phyloP scores from a whole-genome alignment of 2,329 filamentous ascomycete genomes.

The Ophiostoma novo-ulmi region DNA sequence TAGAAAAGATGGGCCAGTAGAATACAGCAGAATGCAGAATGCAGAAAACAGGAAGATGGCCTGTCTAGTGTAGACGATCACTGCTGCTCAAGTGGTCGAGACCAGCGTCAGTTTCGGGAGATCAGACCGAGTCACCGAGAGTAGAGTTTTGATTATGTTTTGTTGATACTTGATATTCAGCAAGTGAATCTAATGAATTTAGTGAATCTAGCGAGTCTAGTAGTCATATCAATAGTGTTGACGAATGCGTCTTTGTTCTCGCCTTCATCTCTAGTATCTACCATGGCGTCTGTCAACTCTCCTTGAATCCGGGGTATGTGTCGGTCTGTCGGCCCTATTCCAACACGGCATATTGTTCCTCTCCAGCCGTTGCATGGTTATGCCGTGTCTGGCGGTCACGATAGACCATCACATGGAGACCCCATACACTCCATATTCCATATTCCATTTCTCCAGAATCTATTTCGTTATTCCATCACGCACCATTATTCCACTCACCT shows the following conservation, averaged over 20 bases:
- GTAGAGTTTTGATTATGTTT: neutral
- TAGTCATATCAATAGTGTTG: neutral
- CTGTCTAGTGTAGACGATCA: neutral
- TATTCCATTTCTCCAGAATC: slow-evolving; percentile 8
- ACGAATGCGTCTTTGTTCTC: neutral
- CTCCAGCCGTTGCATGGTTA: neutral
- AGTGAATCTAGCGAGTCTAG: neutral
- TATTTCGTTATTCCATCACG: neutral
- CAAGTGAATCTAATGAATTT: neutral
- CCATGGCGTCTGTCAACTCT: too few relatives aligned
- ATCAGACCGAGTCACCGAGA: neutral
- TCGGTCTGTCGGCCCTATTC: slow-evolving; percentile 10
- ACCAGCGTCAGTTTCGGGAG: neutral
- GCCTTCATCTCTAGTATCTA: neutral
- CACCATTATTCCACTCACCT: neutral
- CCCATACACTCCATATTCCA: neutral
- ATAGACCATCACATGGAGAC: neutral
- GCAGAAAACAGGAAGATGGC: neutral
- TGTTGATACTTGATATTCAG: neutral
- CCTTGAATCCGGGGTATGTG: slow-evolving; percentile 4
- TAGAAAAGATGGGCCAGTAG: neutral
- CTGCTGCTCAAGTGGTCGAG: neutral
- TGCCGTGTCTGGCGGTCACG: slow-evolving; percentile 11
- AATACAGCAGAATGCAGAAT: neutral
- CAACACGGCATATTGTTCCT: neutral